Percentiles rank a stretch among this genome's conserved stretches.
phyloP scores from a whole-genome alignment of 2,329 filamentous ascomycete genomes.

The Xylariaceae sp. region DNA sequence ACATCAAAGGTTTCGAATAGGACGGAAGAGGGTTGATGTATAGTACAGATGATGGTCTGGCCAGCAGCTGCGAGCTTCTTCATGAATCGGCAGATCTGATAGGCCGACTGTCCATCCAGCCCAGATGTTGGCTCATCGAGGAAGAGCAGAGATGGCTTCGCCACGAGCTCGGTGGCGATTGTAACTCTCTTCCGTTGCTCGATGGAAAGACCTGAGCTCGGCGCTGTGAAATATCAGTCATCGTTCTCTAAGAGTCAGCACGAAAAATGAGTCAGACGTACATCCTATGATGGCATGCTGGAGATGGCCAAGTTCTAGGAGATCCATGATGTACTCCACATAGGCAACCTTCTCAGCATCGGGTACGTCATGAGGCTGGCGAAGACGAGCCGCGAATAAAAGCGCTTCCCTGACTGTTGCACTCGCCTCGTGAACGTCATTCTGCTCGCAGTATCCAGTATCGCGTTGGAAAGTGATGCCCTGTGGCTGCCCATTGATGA shows the following conservation, averaged over 20 bases:
- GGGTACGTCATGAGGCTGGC: conserved; percentile 55
- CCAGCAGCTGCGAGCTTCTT: conserved; percentile 58
- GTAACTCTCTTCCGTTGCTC: conserved; percentile 56
- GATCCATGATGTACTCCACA: conserved; percentile 63
- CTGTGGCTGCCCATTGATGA: conserved; percentile 70
- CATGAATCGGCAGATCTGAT: conserved; percentile 59
- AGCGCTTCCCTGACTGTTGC: conserved; percentile 64
- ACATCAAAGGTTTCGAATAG: conserved; percentile 56
- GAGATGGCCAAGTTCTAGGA: conserved; percentile 65
- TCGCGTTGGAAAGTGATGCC: conserved; percentile 76
- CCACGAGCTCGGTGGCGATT: conserved; percentile 53
- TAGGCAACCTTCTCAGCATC: conserved; percentile 63
- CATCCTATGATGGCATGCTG: conserved; percentile 62
- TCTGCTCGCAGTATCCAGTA: conserved; percentile 65
- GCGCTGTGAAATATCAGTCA: neutral
- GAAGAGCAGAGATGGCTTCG: conserved; percentile 58
- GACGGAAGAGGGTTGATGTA: conserved; percentile 55
- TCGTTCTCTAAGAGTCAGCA: neutral
- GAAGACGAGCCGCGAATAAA: conserved; percentile 60
- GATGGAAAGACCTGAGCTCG: conserved; percentile 48
- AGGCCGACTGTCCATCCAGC: conserved; percentile 55
- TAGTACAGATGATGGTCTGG: conserved; percentile 57
- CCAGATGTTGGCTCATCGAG: conserved; percentile 61
- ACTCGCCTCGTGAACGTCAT: conserved; percentile 64
- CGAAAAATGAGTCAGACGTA: conserved; percentile 3